phyloP scores from a whole-genome alignment of 2,329 filamentous ascomycete genomes.

The Botrytis fragariae region DNA sequence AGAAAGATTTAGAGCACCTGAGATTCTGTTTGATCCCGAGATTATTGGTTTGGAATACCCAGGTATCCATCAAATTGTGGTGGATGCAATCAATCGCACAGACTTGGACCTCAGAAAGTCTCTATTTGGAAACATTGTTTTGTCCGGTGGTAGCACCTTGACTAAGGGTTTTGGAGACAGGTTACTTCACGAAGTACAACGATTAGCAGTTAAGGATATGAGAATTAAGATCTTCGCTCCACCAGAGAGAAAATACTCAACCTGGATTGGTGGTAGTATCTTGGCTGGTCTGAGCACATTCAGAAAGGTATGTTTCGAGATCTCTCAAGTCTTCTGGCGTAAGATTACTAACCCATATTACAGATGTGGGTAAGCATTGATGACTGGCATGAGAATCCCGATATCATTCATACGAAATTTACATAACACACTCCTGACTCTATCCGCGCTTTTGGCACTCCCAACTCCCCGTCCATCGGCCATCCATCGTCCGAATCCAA shows the following conservation, averaged over 20 bases:
- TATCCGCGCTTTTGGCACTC: background rate
- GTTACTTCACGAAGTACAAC: slow-evolving; percentile 85
- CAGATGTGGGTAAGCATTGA: slow-evolving; percentile 99
- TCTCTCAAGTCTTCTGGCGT: slow-evolving; percentile 3
- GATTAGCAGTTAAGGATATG: slow-evolving; percentile 97
- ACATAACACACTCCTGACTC: slow-evolving; percentile 50
- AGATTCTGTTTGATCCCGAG: slow-evolving; percentile 97
- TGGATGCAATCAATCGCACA: slow-evolving; percentile 91
- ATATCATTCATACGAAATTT: slow-evolving; percentile 98
- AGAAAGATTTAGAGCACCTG: slow-evolving; percentile 91
- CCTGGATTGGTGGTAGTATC: slow-evolving; percentile 98
- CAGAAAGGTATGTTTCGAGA: slow-evolving; percentile 70
- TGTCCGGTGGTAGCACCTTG: slow-evolving; percentile 92
- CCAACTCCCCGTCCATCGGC: background rate
- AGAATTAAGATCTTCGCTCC: slow-evolving; percentile 98
- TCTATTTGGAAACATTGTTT: slow-evolving; percentile 93
- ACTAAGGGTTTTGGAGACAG: slow-evolving; percentile 97
- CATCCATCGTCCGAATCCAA: background rate
- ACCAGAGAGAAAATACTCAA: slow-evolving; percentile 96
- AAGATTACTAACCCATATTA: slow-evolving; percentile 24
- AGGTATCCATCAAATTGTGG: slow-evolving; percentile 95
- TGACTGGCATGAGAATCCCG: slow-evolving; percentile 99
- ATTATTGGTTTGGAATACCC: slow-evolving; percentile 96
- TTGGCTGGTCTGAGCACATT: slow-evolving; percentile 95
- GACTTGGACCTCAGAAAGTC: slow-evolving; percentile 94